Percentiles rank a stretch among this genome's conserved stretches.
Conservation (phyloP, 2,329 filamentous ascomycete genomes). For the Penicillium italicum region DNA sequence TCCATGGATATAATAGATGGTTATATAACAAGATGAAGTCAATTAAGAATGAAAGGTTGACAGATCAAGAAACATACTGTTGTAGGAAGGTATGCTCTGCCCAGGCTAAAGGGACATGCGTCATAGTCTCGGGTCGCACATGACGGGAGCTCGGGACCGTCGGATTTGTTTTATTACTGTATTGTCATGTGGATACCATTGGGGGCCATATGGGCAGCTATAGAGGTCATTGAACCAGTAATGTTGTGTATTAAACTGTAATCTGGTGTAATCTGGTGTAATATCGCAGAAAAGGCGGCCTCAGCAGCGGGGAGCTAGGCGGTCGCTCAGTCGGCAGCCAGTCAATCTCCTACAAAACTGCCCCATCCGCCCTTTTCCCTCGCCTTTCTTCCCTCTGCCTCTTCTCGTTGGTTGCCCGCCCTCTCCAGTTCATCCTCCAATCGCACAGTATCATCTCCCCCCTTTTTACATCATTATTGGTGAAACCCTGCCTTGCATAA, state of each 20-base stretch:
- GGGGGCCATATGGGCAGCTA: neutral
- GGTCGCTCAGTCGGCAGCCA: constrained; percentile 8
- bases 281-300: constrained; percentile 14
- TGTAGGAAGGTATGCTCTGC: neutral
- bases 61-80: neutral
- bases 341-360: constrained; percentile 40
- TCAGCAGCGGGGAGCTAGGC: constrained; percentile 6
- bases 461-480: constrained; percentile 9
- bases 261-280: neutral
- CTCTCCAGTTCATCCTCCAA: constrained; percentile 32
- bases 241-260: neutral
- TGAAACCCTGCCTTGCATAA: constrained; percentile 7
- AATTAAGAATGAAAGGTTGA: neutral
- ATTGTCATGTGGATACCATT: neutral
- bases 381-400: constrained; percentile 37
- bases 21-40: neutral
- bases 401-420: constrained; percentile 41
- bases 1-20: neutral
- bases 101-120: neutral
- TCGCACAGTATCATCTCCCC: constrained; percentile 18
- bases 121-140: constrained; percentile 10
- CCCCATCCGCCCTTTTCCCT: constrained; percentile 40
- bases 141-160: constrained; percentile 5
- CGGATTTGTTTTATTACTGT: constrained; percentile 4
- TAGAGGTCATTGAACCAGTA: neutral